Conservation (phyloP, 495 filamentous ascomycete species). For the Podospora pseudopauciseta region DNA sequence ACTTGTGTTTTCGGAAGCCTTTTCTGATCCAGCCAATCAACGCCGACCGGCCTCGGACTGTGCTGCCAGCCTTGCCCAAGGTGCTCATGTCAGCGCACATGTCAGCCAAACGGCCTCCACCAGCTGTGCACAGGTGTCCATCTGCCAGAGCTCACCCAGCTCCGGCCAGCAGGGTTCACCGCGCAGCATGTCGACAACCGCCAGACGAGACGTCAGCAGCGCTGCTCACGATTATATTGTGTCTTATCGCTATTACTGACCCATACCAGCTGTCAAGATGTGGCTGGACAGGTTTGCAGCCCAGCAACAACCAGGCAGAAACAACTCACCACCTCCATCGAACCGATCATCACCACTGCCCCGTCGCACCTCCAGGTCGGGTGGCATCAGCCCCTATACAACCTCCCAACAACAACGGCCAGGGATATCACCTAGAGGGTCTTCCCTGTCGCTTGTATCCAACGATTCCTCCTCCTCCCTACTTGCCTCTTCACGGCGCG, state of each 20-base stretch:
- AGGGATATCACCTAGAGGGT: conserved; percentile 56
- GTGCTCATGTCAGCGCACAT: not conserved
- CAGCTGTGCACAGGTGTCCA: not conserved
- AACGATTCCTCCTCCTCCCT: conserved; percentile 74
- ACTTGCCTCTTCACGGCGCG: conserved; percentile 53
- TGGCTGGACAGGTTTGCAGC: conserved; percentile 84
- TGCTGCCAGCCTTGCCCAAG: not conserved
- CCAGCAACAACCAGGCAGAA: conserved; percentile 55
- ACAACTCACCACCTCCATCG: conserved; percentile 48
- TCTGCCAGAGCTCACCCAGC: not conserved
- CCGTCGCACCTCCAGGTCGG: conserved; percentile 51
- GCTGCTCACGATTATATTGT: conserved; percentile 4
- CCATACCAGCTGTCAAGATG: conserved; percentile 48
- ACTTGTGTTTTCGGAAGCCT: not conserved
- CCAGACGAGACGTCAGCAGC: conserved; percentile 4
- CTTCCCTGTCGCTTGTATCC: conserved; percentile 61
- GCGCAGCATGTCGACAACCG: not conserved
- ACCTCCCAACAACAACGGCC: conserved; percentile 54
- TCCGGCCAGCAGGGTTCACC: not conserved
- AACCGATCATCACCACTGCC: conserved; percentile 66
- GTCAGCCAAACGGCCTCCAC: not conserved
- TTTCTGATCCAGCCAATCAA: not conserved
- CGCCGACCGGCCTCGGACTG: not conserved
- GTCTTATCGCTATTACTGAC: not conserved
- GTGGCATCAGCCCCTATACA: conserved; percentile 52